Percentiles rank a stretch among this genome's conserved stretches.
phyloP scores from a whole-genome alignment of 768 basidiomycete species.

The Russula earlei region DNA sequence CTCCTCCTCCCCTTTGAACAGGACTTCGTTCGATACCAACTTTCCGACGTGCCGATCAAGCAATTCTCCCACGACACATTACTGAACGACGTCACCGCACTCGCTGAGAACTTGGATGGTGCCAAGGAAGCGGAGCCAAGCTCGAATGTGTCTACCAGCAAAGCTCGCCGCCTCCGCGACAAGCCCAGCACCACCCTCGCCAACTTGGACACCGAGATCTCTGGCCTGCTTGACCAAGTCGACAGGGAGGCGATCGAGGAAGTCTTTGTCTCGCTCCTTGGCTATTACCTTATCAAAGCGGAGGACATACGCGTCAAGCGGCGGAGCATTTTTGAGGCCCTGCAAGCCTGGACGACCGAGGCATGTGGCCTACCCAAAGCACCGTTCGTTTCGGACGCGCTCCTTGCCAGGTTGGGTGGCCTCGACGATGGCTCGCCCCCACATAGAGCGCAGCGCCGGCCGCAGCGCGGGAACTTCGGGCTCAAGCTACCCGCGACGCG shows the following conservation, averaged over 20 bases:
- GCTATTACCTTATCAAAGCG: slow-evolving; percentile 11
- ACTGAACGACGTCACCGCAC: slow-evolving; percentile 33
- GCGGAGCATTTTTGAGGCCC: slow-evolving; percentile 4
- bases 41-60: slow-evolving; percentile 63
- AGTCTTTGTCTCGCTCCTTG: slow-evolving; percentile 17
- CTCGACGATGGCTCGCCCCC: not conserved
- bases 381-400: slow-evolving; percentile 6
- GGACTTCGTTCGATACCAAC: slow-evolving; percentile 51
- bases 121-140: not conserved
- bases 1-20: slow-evolving; percentile 74
- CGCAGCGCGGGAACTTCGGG: not conserved
- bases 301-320: slow-evolving; percentile 6
- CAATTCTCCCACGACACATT: slow-evolving; percentile 43
- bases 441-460: not conserved
- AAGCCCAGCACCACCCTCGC: not conserved
- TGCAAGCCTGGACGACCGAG: slow-evolving; percentile 17
- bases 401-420: slow-evolving; percentile 14
- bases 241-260: slow-evolving; percentile 11
- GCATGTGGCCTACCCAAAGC: slow-evolving; percentile 10
- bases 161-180: not conserved
- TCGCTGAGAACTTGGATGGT: slow-evolving; percentile 33
- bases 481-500: not conserved
- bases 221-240: slow-evolving; percentile 7
- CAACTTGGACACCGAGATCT: slow-evolving; percentile 19
- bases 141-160: not conserved